Evolutionary conservation across 352 stramenopile genomes (phyloP), one percentile per base, ranked within the genome.

Genomic region (Aphanomyces stellatus): DNA sequence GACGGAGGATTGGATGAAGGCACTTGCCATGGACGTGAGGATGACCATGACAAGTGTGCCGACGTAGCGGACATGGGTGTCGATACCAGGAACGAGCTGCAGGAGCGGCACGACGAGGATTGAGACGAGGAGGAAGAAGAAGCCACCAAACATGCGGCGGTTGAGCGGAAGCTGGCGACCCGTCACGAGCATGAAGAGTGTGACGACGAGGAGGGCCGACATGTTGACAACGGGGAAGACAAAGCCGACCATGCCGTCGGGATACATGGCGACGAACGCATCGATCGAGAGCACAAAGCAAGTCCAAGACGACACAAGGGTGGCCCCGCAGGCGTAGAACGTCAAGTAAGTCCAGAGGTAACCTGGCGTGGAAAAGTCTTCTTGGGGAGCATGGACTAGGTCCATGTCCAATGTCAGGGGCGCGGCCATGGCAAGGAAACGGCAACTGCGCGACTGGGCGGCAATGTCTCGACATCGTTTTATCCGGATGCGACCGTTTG

Each of bases 141-240:
- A 55, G 3, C 81, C 85, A 6, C 71, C 72, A 51, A 87, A 71
- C 72, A 92, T 84, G 22, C 84, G 74, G 25, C 62, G 57, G 51
- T 87, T 72, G 33, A 92, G 71, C 31, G 78, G 76, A 62, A 88
- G 59, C 60, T 90, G 80, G 0, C 84, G 78, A 8, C 84, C 84
- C 1, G 77, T 76, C 53, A 92, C 72, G 49, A 92, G 76, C 84
- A 92, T 92, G 70, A 88, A 92, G 5, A 92, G 70, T 51, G 72
- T 88, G 61, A 90, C 85, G 3, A 90, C 72, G 6, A 92, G 71
- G 59, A 92, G 71, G 48, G 84, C 86, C 35, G 84, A 92, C 84
- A 92, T 92, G 71, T 90, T 92, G 70, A 90, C 76, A 28, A 92
- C 81, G 3, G 84, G 84, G 65, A 92, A 90, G 35, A 92, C 78